Conservation (phyloP, 192 early-diverging fungal genomes). For the Chytriomyces sp. region DNA sequence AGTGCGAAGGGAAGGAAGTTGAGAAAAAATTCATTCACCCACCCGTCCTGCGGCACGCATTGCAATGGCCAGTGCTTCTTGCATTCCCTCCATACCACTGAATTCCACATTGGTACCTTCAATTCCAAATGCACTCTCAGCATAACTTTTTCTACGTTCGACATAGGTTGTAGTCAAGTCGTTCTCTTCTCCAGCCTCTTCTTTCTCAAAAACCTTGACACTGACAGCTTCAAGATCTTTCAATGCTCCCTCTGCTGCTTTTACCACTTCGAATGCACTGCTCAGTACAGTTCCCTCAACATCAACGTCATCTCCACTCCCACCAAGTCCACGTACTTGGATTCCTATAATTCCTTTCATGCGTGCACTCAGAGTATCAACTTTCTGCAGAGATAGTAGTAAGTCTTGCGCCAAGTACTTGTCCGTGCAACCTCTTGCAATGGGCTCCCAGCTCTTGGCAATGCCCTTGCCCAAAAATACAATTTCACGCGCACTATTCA, state of each 20-base stretch:
- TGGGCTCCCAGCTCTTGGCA: conserved; percentile 26
- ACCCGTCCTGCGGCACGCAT: conserved; percentile 5
- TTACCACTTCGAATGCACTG: conserved; percentile 33
- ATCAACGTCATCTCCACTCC: conserved; percentile 14
- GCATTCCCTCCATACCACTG: conserved; percentile 25
- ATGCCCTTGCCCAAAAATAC: conserved; percentile 31
- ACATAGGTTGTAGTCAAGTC: not conserved
- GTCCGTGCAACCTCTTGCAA: conserved; percentile 28
- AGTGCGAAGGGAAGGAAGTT: too few relatives aligned
- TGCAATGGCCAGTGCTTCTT: conserved; percentile 19
- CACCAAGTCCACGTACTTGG: not conserved
- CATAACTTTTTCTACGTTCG: not conserved
- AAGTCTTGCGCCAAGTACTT: not conserved
- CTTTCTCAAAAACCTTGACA: conserved; percentile 21
- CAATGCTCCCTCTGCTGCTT: conserved; percentile 24
- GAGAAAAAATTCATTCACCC: too few relatives aligned
- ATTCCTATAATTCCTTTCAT: conserved; percentile 26
- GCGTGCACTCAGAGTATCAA: conserved; percentile 24
- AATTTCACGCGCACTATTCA: conserved; percentile 28
- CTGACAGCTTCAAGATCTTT: conserved; percentile 33
- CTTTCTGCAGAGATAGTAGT: conserved; percentile 10
- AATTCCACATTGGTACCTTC: not conserved
- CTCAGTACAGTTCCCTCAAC: conserved; percentile 30
- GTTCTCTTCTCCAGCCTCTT: not conserved
- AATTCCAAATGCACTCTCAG: not conserved